Evolutionary conservation across 305 asterid species (phyloP).

Genomic region (Galium porrigens): DNA sequence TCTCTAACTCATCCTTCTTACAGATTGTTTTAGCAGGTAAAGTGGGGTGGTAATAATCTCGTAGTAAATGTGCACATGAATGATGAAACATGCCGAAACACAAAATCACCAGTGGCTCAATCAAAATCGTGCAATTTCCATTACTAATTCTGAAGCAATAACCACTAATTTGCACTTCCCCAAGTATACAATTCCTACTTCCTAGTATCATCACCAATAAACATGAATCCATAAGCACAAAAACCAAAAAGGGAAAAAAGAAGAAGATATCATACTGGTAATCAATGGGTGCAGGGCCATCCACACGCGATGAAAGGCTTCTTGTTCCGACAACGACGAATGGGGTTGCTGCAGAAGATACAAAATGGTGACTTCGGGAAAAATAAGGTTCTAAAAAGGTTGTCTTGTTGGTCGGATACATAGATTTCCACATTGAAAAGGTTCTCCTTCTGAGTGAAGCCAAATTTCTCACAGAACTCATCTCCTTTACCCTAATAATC

Average conservation of each 20-base stretch:
- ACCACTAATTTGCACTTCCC: no score
- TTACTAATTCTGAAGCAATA: background rate
- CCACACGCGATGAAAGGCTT: background rate
- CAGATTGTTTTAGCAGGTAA: background rate
- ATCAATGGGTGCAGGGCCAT: slow-evolving; percentile 2
- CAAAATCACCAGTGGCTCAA: background rate
- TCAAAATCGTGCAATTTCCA: background rate
- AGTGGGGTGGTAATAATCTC: background rate
- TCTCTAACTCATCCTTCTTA: background rate
- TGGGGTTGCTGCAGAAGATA: background rate
- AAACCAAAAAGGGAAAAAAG: background rate
- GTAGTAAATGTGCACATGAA: background rate
- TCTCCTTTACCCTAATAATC: no score
- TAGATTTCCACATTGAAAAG: background rate
- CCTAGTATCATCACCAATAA: background rate
- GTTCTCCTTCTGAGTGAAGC: background rate
- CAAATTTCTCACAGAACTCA: background rate
- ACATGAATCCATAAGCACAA: background rate
- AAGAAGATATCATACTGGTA: background rate
- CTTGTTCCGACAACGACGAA: background rate
- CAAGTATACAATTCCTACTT: background rate
- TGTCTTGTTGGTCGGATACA: background rate
- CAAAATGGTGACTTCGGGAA: background rate
- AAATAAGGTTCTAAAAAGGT: background rate
- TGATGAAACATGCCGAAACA: background rate